phyloP scores from a whole-genome alignment of 306 rosid species.

The Cyclanthera cordifolia region DNA sequence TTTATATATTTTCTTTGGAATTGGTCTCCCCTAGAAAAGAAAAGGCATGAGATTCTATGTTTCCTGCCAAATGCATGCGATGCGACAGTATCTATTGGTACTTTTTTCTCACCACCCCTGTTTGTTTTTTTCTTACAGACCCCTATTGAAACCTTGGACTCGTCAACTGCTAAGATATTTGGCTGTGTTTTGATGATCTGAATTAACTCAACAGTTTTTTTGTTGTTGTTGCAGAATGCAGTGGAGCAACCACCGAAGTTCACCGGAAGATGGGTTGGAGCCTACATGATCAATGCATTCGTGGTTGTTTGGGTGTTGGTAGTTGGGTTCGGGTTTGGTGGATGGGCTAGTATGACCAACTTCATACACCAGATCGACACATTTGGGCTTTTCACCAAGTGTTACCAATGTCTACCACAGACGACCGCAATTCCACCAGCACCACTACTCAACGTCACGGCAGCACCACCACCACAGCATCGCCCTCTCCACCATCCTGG shows the following conservation, averaged over 20 bases:
- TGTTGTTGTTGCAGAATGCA: constrained; percentile 61
- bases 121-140: constrained; percentile 10
- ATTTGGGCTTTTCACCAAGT: constrained; percentile 89
- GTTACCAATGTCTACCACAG: constrained; percentile 63
- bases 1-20: too few species aligned
- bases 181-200: neutral
- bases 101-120: constrained; percentile 11
- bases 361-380: constrained; percentile 81
- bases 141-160: neutral
- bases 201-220: neutral
- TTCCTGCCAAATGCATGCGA: constrained; percentile 14
- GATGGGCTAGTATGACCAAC: constrained; percentile 95
- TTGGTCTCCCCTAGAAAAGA: neutral
- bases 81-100: constrained; percentile 21
- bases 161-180: neutral
- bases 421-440: constrained; percentile 14
- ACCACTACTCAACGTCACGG: constrained; percentile 34
- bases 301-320: constrained; percentile 79
- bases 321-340: constrained; percentile 94
- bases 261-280: constrained; percentile 82
- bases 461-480: constrained; percentile 37
- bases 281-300: constrained; percentile 52
- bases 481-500: constrained; percentile 25
- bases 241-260: constrained; percentile 80
- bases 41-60: constrained; percentile 30